Base-by-base conservation (phyloP, 139 green algal species). In the Monoraphidium neglectum region DNA sequence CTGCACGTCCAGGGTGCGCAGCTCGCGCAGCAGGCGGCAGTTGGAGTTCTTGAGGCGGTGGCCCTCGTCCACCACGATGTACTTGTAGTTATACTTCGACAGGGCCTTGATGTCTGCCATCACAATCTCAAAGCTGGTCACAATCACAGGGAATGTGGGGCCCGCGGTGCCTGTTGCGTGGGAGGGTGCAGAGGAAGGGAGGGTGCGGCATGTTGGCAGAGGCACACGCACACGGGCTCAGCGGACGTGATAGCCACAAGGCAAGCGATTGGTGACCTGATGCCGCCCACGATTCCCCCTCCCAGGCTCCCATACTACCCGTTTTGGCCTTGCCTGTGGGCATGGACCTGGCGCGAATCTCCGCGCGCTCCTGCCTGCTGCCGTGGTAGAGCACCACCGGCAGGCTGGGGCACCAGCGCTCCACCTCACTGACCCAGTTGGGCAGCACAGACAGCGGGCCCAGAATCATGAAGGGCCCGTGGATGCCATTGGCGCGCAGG, bases 11-110 rank as follows among this genome's bases (percentile, higher is more conserved):
- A 99, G 82, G 30, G 63, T 87, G 24, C 84, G 75, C 68, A 99
- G 91, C 86, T 98, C 91, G 0, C 90, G 83, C n/a, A 99, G 82
- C 33, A 99, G 90, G 83, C 87, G 88, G 90, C 95, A 99, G 74
- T 98, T 87, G 62, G 87, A 93, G 88, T 99, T 99, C 91, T 99
- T 99, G 49, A 99, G 83, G 33, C 96, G 90, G 86, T 99, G 96
- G 35, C 96, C 96, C 90, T 98, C 94, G 65, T 98, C 94, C 57
- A 98, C 93, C 32, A 97, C 86, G 2, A 98, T 24, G 79, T 96
- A 96, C 86, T 96, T 98, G 84, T 85, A 97, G 60, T 89, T 43
- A 80, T 92, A 92, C 37, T 87, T 84, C 33, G 85, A 73, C 81
- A 99, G 85, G 74, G 89, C 85, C 78, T 92, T 94, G 57, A 83